Base-by-base conservation (phyloP, 2,329 filamentous ascomycete genomes). In the Sporothrix sp. region DNA sequence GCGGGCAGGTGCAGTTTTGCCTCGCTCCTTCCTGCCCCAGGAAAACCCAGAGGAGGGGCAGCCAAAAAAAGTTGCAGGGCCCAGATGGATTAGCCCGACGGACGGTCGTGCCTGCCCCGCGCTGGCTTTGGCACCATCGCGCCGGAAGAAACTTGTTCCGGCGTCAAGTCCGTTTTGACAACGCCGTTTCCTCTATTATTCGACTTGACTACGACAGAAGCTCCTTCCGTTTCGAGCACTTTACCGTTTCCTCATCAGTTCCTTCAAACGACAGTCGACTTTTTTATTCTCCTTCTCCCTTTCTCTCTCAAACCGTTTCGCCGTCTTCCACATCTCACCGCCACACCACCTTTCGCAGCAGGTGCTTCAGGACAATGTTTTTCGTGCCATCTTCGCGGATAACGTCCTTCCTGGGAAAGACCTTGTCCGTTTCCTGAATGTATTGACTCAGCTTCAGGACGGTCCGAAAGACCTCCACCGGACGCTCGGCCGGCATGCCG, bases 71-170 rank as follows among this genome's bases (percentile, higher is more conserved):
- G 38, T 20, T 40, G 27, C 35, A 30, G 25, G 36, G 28, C 42
- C 42, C 20, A 6, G n/a, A 23, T 10, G 7, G 5, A 8, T 14
- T 21, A 14, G 40, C 10, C 39, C 10, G 37, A 6, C 20, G 10
- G 37, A 9, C 20, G 16, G 39, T 43, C n/a, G 39, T 43, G 39
- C 39, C 39, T 45, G 42, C 42, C 42, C 42, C 42, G 42, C 42
- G 18, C 18, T 33, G 42, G 40, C 20, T 28, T 25, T 25, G 23
- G 21, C 8, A 9, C 21, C 18, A 23, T 28, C 13, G 21, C 23
- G 23, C 33, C 49, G 49, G 49, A 51, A 35, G 7, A 35, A 39
- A 46, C 42, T 51, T 51, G 32, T 33, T 51, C 49, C 45, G 44
- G 32, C 21, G 43, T 25, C 18, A 45, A 18, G 13, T 8, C n/a